Percentiles rank a stretch among this genome's conserved stretches.
Conservation (phyloP, 805 yeast species). For the Tetrapisispora pingtungensis region DNA sequence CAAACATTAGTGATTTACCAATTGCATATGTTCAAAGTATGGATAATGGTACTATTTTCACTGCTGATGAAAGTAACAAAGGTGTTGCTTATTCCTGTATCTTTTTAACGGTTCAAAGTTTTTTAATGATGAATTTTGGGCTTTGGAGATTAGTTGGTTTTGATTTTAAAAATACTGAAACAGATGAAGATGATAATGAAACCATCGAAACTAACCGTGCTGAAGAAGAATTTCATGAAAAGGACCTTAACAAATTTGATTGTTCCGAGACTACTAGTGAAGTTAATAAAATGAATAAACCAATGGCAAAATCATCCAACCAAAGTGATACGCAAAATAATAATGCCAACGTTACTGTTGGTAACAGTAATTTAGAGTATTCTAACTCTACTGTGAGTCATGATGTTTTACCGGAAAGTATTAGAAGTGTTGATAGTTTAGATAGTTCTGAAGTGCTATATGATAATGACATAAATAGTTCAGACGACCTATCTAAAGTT, state of each 20-base stretch:
- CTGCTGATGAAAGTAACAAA: slow-evolving; percentile 43
- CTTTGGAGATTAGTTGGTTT: slow-evolving; percentile 56
- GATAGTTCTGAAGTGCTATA: background rate
- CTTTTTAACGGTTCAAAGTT: slow-evolving; percentile 53
- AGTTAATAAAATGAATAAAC: background rate
- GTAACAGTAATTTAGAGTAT: background rate
- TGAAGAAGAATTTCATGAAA: background rate
- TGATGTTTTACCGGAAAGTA: background rate
- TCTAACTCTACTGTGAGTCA: background rate
- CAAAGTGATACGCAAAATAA: background rate
- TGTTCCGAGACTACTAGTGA: slow-evolving; percentile 3
- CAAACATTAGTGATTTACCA: slow-evolving; percentile 75
- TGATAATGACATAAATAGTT: background rate
- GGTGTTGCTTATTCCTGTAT: slow-evolving; percentile 79
- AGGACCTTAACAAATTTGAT: background rate
- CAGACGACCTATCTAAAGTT: background rate
- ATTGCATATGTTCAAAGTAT: slow-evolving; percentile 73
- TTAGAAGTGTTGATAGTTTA: slow-evolving; percentile 10
- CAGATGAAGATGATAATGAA: slow-evolving; percentile 13
- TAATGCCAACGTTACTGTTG: background rate
- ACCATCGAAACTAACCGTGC: background rate
- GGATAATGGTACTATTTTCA: slow-evolving; percentile 49
- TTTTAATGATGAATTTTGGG: slow-evolving; percentile 68
- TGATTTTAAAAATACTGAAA: slow-evolving; percentile 44
- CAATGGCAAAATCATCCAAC: background rate